Percentiles rank a stretch among this genome's conserved stretches.
Conservation (phyloP, 148 eudicot genomes). For the Cornus suecica region DNA sequence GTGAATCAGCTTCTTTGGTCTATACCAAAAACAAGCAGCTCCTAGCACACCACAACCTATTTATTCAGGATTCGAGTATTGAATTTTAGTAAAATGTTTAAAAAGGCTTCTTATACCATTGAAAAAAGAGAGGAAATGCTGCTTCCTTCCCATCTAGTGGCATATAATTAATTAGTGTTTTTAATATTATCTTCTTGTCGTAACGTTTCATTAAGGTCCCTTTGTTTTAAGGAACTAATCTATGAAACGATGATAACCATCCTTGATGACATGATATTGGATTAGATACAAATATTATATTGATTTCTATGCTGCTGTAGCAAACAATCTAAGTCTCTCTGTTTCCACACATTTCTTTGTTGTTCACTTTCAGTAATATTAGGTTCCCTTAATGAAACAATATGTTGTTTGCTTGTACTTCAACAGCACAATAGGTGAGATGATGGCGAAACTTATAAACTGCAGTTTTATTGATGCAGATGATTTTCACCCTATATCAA, state of each 20-base stretch:
- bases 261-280: background rate
- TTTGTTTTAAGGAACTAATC: background rate
- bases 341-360: background rate
- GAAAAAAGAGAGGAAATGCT: background rate
- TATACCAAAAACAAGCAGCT: background rate
- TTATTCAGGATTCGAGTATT: background rate
- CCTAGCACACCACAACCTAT: background rate
- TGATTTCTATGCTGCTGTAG: background rate
- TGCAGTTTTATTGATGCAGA: slow-evolving; percentile 85
- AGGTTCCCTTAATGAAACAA: background rate
- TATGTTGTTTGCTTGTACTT: slow-evolving; percentile 4
- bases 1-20: background rate
- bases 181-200: slow-evolving; percentile 1
- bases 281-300: background rate
- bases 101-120: background rate
- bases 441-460: slow-evolving; percentile 53
- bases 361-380: background rate
- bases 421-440: slow-evolving; percentile 72
- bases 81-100: background rate
- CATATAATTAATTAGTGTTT: background rate
- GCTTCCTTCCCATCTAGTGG: background rate
- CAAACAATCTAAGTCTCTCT: background rate
- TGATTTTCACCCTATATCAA: slow-evolving; percentile 81
- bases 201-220: background rate
- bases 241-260: background rate